Conservation (phyloP, 176 grass and related monocot species). For the Juncus inflexus region DNA sequence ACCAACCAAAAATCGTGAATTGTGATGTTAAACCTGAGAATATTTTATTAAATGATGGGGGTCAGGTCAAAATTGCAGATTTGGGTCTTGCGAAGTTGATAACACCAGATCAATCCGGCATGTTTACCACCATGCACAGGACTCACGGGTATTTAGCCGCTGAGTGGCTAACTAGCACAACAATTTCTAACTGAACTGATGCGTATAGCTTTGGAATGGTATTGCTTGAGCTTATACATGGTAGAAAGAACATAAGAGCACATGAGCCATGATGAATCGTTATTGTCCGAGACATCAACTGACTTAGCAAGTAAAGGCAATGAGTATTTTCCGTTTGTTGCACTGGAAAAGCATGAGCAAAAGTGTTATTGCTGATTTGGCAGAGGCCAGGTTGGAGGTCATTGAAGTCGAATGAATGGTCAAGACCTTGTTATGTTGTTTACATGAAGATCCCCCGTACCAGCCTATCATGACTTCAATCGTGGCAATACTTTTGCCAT, state of each 20-base stretch:
- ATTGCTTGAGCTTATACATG: slow-evolving; percentile 31
- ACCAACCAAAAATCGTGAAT: slow-evolving; percentile 30
- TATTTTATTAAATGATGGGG: slow-evolving; percentile 34
- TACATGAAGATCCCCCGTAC: slow-evolving; percentile 17
- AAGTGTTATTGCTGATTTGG: not conserved
- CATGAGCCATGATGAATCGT: not conserved
- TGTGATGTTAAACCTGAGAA: slow-evolving; percentile 52
- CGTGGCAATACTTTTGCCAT: too few species aligned
- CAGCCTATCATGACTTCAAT: slow-evolving; percentile 25
- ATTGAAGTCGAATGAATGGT: slow-evolving; percentile 11
- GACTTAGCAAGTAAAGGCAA: slow-evolving; percentile 18
- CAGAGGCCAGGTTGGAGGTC: not conserved
- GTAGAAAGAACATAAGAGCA: slow-evolving; percentile 12
- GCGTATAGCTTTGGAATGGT: slow-evolving; percentile 51
- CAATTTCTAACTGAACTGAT: slow-evolving; percentile 31
- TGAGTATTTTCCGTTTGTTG: slow-evolving; percentile 17
- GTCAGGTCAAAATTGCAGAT: slow-evolving; percentile 41
- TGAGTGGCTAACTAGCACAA: slow-evolving; percentile 25
- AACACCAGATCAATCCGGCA: slow-evolving; percentile 24
- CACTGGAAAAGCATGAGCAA: not conserved
- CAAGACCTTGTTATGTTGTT: slow-evolving; percentile 22
- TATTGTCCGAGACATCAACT: slow-evolving; percentile 22
- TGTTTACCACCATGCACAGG: slow-evolving; percentile 30
- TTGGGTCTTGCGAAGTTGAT: slow-evolving; percentile 45
- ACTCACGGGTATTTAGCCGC: slow-evolving; percentile 39